phyloP scores from a whole-genome alignment of 768 basidiomycete genomes.

The Rhizopogon vesiculosus region DNA sequence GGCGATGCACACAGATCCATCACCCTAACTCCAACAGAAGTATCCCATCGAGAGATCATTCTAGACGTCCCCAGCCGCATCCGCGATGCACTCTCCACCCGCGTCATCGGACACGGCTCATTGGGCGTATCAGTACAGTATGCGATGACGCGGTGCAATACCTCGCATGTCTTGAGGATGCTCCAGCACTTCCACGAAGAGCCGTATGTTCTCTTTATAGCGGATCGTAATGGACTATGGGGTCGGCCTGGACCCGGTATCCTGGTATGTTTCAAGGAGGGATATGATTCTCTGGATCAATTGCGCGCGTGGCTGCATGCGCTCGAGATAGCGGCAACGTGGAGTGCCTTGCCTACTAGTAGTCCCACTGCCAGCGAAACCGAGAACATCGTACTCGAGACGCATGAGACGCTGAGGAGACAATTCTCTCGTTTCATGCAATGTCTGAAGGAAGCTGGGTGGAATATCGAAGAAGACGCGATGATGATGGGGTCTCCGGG shows the following conservation, averaged over 20 bases:
- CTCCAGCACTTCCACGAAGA: slow-evolving; percentile 40
- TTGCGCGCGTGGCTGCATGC: slow-evolving; percentile 49
- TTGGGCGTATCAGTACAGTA: slow-evolving; percentile 45
- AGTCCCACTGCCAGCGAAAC: background rate
- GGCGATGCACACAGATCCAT: slow-evolving; percentile 6
- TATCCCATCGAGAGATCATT: slow-evolving; percentile 41
- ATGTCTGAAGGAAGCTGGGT: slow-evolving; percentile 24
- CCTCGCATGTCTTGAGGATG: slow-evolving; percentile 19
- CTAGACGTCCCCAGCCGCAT: slow-evolving; percentile 37
- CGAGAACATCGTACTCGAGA: slow-evolving; percentile 7
- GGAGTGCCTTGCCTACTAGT: background rate
- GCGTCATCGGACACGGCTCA: slow-evolving; percentile 38
- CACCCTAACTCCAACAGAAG: slow-evolving; percentile 29
- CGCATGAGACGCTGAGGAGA: slow-evolving; percentile 8
- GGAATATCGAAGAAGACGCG: slow-evolving; percentile 31
- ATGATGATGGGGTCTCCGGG: slow-evolving; percentile 25
- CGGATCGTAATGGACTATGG: background rate
- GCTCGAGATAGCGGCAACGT: slow-evolving; percentile 12
- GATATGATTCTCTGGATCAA: slow-evolving; percentile 42
- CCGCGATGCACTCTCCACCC: slow-evolving; percentile 30
- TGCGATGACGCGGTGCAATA: slow-evolving; percentile 2
- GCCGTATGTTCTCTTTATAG: slow-evolving; percentile 51
- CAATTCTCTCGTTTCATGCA: slow-evolving; percentile 14
- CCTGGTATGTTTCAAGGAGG: slow-evolving; percentile 48
- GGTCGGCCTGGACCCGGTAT: slow-evolving; percentile 11